phyloP scores from a whole-genome alignment of 345 rosid species.

The Gossypium australe region DNA sequence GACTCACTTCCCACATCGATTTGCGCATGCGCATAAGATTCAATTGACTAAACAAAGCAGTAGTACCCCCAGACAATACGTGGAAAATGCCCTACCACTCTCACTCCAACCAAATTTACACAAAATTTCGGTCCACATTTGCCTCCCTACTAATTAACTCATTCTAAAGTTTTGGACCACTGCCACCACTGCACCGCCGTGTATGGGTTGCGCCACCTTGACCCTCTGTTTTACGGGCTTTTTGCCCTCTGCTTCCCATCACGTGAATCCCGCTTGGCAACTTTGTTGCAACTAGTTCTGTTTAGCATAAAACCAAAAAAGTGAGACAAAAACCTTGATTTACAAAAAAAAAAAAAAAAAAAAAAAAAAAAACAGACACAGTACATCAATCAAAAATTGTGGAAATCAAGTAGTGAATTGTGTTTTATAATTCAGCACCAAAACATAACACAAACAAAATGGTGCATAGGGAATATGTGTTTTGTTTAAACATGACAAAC shows the following conservation, averaged over 20 bases:
- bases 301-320: background rate
- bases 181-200: background rate
- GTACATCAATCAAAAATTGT: background rate
- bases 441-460: background rate
- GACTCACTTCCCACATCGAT: background rate
- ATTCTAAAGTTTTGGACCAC: background rate
- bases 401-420: no score
- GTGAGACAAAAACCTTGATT: background rate
- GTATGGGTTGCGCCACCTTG: background rate
- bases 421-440: background rate
- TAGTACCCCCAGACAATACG: background rate
- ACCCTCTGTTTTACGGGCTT: background rate
- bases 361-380: background rate
- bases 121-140: background rate
- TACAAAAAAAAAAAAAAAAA: background rate
- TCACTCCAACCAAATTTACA: background rate
- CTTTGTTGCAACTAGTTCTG: background rate
- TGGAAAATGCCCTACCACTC: background rate
- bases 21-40: constrained; percentile 3
- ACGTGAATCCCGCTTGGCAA: background rate
- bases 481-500: constrained; percentile 1
- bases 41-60: constrained; percentile 10
- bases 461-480: background rate
- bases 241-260: background rate
- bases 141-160: background rate